Base-by-base conservation (phyloP, 2,329 filamentous ascomycete species). In the Diplocarpon rosae region DNA sequence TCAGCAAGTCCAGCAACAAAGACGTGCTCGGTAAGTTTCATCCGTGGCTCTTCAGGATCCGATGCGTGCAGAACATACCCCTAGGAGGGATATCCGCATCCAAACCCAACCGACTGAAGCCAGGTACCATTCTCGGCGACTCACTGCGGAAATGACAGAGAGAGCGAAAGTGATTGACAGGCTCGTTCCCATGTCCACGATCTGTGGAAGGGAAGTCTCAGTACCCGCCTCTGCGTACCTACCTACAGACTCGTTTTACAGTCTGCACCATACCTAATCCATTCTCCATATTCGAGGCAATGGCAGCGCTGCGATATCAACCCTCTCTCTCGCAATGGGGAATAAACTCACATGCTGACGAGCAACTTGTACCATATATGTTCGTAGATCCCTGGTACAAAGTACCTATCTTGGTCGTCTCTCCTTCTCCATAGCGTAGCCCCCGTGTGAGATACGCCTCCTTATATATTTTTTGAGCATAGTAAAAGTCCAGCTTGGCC, bases 281-380 rank as follows among this genome's bases (percentile, higher is more conserved):
- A 42, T 68, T 73, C 12, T 82, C 72, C 7, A 89, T 63, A 49
- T 84, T 83, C n/a, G 80, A 81, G 1, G 84, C 79, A 56, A 89
- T 84, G 2, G 84, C 83, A 49, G 84, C 79, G 62, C 29, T 14
- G 4, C 33, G 14, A n/a, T 17, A 37, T 53, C 33, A 56, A 46
- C 30, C 1, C n/a, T 17, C 1, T 33, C 6, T 14, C 24, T 31
- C 12, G 14, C 1, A 38, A 28, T 4, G 9, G 4, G 12, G 10
- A 16, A 29, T 24, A 14, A 27, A 69, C 79, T 68, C 63, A 85
- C 81, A 95, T 33, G 92, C 92, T 48, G 96, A 72, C 9, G 88
- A 93, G 60, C 92, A 98, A 3, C 92, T 92, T 0, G 92, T 96
- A 1, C 92, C 92, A 58, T 98, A 92, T 0, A 90, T 96, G 59